phyloP scores from a whole-genome alignment of 306 rosid genomes.

The Ochetophila trinervis region DNA sequence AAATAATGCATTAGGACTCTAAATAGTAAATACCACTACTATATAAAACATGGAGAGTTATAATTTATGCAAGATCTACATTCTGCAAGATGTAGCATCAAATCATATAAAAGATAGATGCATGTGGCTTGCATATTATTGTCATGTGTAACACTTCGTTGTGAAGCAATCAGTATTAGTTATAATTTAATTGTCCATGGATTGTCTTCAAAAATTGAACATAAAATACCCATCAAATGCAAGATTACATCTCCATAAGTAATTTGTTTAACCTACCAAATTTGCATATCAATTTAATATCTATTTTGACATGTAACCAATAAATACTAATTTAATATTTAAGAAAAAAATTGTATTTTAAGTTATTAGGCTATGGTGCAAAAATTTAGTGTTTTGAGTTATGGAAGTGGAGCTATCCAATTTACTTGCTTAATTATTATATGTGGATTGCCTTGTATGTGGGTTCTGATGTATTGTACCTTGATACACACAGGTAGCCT shows the following conservation, averaged over 20 bases:
- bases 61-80: neutral
- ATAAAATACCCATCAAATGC: neutral
- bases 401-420: too few species aligned
- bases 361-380: too few species aligned
- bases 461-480: too few species aligned
- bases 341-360: too few species aligned
- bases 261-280: neutral
- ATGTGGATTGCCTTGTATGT: too few species aligned
- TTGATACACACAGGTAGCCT: neutral
- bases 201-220: neutral
- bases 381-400: too few species aligned
- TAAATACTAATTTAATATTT: too few species aligned
- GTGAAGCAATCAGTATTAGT: neutral
- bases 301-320: too few species aligned
- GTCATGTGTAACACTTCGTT: neutral
- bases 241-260: neutral
- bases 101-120: too few species aligned
- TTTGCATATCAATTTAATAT: neutral
- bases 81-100: neutral
- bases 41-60: neutral
- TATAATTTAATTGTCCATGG: too few species aligned
- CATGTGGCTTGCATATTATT: neutral
- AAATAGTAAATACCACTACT: neutral
- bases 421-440: too few species aligned
- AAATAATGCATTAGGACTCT: neutral